These are phyloP conservation scores for Colletotrichum sp. DNA, from an alignment of 2,329 filamentous ascomycete genomes.

Conservation along the genomic window DNA sequence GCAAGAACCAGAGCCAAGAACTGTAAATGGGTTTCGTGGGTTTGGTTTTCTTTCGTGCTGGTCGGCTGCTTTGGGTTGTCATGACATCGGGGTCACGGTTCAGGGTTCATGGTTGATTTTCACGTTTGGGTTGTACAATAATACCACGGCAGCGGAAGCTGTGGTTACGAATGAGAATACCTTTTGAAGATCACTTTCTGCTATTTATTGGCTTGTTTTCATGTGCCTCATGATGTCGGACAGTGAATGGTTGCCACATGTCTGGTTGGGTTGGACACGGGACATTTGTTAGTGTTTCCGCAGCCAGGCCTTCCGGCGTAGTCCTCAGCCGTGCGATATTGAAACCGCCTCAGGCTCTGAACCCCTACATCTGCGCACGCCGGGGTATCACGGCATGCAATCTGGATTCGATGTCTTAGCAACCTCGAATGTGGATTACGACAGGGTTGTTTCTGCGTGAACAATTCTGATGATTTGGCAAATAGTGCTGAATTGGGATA, in stretches of 20 bases:
- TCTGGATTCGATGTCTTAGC: background rate
- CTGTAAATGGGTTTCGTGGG: conserved; percentile 67
- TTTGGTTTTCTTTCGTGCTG: conserved; percentile 62
- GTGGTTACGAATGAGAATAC: conserved; percentile 68
- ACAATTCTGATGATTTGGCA: background rate
- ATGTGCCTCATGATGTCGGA: no score
- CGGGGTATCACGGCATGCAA: background rate
- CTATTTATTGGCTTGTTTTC: background rate
- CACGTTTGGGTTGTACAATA: conserved; percentile 75
- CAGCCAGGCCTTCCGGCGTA: no score
- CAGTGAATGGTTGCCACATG: no score
- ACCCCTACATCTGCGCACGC: background rate
- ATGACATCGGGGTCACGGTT: conserved; percentile 84
- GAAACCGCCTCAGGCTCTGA: no score
- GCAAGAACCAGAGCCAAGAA: conserved; percentile 93
- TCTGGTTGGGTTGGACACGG: no score
- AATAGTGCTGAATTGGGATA: background rate
- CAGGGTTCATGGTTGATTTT: conserved; percentile 70
- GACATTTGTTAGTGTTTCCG: no score
- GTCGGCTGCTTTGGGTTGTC: conserved; percentile 73
- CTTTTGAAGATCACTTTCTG: conserved; percentile 44
- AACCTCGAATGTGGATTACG: background rate
- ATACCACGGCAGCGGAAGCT: conserved; percentile 59
- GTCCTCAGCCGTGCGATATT: no score
- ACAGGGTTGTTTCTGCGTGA: background rate